Evolutionary conservation across 2,329 filamentous ascomycete genomes (phyloP).

Genomic region (Metarhizium brunneum): DNA sequence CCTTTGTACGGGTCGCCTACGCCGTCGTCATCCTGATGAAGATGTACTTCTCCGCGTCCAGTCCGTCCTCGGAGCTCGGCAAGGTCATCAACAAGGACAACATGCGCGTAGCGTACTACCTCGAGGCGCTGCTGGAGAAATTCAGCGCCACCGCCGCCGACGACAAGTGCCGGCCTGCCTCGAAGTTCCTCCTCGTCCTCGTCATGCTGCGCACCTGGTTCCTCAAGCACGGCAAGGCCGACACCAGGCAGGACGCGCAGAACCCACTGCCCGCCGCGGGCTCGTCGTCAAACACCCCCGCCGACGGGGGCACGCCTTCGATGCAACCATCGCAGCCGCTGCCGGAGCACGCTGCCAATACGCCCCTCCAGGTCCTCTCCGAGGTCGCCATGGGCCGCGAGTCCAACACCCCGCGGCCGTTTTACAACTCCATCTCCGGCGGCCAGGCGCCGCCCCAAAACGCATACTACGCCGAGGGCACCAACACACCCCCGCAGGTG

Average conservation of each 20-base stretch:
- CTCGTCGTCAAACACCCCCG: not conserved
- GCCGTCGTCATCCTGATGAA: conserved; percentile 65
- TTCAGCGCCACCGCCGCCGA: conserved; percentile 55
- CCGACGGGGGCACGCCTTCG: conserved; percentile 8
- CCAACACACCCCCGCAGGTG: conserved; percentile 6
- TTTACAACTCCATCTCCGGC: conserved; percentile 14
- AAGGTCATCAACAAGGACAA: conserved; percentile 59
- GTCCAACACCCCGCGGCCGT: conserved; percentile 8
- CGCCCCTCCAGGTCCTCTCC: conserved; percentile 46
- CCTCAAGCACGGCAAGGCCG: conserved; percentile 35
- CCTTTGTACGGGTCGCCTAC: conserved; percentile 63
- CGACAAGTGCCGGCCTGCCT: conserved; percentile 54
- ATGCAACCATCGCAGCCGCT: conserved; percentile 4
- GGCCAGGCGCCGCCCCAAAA: conserved; percentile 20
- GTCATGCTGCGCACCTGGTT: conserved; percentile 65
- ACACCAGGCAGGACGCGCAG: not conserved
- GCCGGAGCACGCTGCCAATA: conserved; percentile 28
- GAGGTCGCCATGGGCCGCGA: conserved; percentile 44
- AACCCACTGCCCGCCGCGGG: not conserved
- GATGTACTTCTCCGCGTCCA: conserved; percentile 58
- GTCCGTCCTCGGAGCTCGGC: conserved; percentile 56
- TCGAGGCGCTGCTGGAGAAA: conserved; percentile 61
- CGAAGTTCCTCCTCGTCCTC: conserved; percentile 63
- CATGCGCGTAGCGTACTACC: conserved; percentile 55
- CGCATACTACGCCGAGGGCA: conserved; percentile 21